phyloP scores from a whole-genome alignment of 371 early-diverging fungal genomes.

The Blakeslea trispora region DNA sequence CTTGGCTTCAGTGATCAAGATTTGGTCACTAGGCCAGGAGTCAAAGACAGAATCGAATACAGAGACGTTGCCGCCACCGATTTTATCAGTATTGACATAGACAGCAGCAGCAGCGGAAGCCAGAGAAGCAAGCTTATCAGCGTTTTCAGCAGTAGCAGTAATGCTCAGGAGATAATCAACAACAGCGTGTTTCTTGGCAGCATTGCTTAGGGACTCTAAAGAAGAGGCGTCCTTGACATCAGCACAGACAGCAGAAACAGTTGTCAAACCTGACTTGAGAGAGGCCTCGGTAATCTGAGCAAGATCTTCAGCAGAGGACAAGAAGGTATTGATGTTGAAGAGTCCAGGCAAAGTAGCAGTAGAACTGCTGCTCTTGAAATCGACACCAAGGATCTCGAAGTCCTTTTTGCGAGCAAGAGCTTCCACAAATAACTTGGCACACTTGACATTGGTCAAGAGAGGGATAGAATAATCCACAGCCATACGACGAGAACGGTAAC shows the following conservation, averaged over 20 bases:
- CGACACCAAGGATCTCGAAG: constrained; percentile 77
- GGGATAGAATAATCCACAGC: constrained; percentile 96
- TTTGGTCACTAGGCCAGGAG: constrained; percentile 72
- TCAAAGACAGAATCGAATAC: constrained; percentile 66
- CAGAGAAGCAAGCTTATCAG: constrained; percentile 32
- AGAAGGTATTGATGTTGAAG: constrained; percentile 74
- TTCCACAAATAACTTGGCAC: constrained; percentile 96
- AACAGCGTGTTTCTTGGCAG: constrained; percentile 60
- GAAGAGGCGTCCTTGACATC: constrained; percentile 58
- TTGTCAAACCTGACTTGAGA: constrained; percentile 85
- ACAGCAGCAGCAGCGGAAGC: constrained; percentile 55
- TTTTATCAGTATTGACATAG: constrained; percentile 58
- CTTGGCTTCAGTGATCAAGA: constrained; percentile 83
- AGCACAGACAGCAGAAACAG: constrained; percentile 63
- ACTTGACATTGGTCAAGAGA: constrained; percentile 97
- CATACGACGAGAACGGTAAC: constrained; percentile 94
- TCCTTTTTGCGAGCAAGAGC: constrained; percentile 80
- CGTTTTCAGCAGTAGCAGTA: constrained; percentile 68
- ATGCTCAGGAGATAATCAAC: constrained; percentile 79
- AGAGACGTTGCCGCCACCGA: constrained; percentile 53
- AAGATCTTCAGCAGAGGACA: constrained; percentile 61
- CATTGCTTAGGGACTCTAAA: constrained; percentile 56
- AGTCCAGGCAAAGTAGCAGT: constrained; percentile 86
- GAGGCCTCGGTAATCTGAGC: constrained; percentile 68
- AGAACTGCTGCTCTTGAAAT: constrained; percentile 87